Evolutionary conservation across 1,284 basidiomycete genomes (phyloP), one percentile per base, ranked within the genome.

Genomic region (Malassezia sp.): DNA sequence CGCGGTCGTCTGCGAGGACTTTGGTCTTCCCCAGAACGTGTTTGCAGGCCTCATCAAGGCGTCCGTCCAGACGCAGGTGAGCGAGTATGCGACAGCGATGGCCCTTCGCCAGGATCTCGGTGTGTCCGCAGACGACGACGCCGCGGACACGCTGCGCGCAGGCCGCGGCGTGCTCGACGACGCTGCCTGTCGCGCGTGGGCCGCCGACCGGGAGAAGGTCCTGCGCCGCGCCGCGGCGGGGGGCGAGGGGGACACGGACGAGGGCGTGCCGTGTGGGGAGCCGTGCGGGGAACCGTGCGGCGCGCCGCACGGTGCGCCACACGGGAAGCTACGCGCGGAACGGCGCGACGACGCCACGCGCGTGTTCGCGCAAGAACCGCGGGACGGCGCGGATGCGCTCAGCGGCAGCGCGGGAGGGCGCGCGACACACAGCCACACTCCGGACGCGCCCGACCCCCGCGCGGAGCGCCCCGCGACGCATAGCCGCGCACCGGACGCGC

Each of bases 1-100:
- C 0, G 81, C 84, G 59, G 82, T 82, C 9, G 74, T 97, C 15
- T 83, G 91, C 33, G 90, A 95, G 61, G 93, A 99, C 71, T 88
- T 96, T 57, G 75, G 76, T 11, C 78, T 97, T 32, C 77, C 85
- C 0, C 70, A 78, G 7, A 51, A 67, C 14, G 78, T 74, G 40
- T 87, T 89, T 71, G 78, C 81, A 49, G 70, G 76, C 17, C 73
- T 81, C 44, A 93, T 97, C 69, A 78, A 81, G 41, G 82, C 83
- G 59, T 75, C 81, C 5, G 90, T 97, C 54, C 81, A 85, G 57
- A 85, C 90, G 61, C 88, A 91, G 68, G 73, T 91, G 22, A 77
- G 78, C 52, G 88, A 84, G 71, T 90, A 78, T 32, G 52, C 59
- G 36, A 52, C 60, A 3, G 59, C 62, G 27, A 51, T 55, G 45